A percentile compares a stretch with the other conserved stretches of the same genome.
Evolutionary conservation across 169 alveolate genomes (phyloP).

Genomic region (Toxoplasma gondii): DNA sequence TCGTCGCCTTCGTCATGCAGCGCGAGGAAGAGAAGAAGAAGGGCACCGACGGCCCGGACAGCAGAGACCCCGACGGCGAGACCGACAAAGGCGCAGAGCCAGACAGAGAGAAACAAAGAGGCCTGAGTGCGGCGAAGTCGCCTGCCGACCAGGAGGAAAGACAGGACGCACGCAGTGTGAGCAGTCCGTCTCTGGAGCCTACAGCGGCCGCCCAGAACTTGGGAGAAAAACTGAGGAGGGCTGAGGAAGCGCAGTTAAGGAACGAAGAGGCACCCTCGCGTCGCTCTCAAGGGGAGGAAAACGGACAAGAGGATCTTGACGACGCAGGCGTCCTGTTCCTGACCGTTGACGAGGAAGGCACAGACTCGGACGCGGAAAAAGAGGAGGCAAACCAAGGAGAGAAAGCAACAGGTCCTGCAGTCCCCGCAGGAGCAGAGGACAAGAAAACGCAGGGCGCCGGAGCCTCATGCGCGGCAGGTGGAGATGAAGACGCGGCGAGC

Average conservation of each 20-base stretch:
- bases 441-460: not conserved
- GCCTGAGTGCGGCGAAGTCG: not conserved
- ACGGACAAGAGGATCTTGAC: not conserved
- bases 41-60: not conserved
- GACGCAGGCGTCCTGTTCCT: not conserved
- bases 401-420: not conserved
- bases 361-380: conserved; percentile 10
- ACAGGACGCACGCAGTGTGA: not conserved
- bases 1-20: not conserved
- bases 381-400: not conserved
- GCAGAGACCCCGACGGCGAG: not conserved
- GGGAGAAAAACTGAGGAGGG: too few species aligned
- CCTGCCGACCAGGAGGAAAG: not conserved
- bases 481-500: not conserved
- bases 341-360: not conserved
- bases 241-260: not conserved
- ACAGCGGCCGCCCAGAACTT: not conserved
- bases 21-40: not conserved
- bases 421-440: not conserved
- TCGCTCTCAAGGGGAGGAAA: not conserved
- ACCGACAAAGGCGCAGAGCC: not conserved
- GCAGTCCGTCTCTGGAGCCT: not conserved
- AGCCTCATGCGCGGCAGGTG: not conserved
- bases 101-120: not conserved
- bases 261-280: not conserved